Evolutionary conservation across 169 alveolate genomes (phyloP).

Genomic region (Plasmodium reichenowi): DNA sequence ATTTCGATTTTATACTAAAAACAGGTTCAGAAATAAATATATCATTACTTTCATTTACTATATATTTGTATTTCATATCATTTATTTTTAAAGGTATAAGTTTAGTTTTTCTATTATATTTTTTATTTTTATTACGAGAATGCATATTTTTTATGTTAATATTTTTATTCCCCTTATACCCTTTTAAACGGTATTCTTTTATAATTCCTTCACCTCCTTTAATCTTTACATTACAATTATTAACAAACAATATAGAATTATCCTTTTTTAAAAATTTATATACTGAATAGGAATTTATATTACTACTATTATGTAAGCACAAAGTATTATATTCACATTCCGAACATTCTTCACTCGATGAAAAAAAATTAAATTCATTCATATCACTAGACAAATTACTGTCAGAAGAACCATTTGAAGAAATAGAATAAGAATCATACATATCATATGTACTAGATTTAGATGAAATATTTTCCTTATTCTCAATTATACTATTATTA

Average conservation of each 20-base stretch:
- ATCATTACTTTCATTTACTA: background rate
- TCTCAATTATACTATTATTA: too few species aligned
- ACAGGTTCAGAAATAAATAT: background rate
- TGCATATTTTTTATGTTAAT: background rate
- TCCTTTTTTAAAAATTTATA: conserved; percentile 56
- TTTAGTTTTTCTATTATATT: background rate
- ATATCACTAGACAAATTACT: conserved; percentile 1
- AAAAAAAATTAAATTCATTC: background rate
- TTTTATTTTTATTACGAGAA: background rate
- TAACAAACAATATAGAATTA: conserved; percentile 10
- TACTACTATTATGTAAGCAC: conserved; percentile 25
- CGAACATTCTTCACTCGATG: conserved; percentile 28
- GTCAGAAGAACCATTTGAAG: conserved; percentile 21
- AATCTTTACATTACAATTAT: conserved; percentile 35
- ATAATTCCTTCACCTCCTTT: conserved; percentile 1
- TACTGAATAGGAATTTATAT: conserved; percentile 18
- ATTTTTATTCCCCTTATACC: background rate
- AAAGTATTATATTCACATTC: conserved; percentile 25
- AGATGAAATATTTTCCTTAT: background rate
- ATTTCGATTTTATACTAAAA: conserved; percentile 30
- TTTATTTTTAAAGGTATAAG: conserved; percentile 32
- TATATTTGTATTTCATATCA: conserved; percentile 22
- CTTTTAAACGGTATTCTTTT: conserved; percentile 39
- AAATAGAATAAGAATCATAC: conserved; percentile 25
- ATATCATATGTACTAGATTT: background rate